Percentiles rank a stretch among this genome's conserved stretches.
Evolutionary conservation across 176 grass and related monocot genomes (phyloP).

Genomic region (Musa acuminata): DNA sequence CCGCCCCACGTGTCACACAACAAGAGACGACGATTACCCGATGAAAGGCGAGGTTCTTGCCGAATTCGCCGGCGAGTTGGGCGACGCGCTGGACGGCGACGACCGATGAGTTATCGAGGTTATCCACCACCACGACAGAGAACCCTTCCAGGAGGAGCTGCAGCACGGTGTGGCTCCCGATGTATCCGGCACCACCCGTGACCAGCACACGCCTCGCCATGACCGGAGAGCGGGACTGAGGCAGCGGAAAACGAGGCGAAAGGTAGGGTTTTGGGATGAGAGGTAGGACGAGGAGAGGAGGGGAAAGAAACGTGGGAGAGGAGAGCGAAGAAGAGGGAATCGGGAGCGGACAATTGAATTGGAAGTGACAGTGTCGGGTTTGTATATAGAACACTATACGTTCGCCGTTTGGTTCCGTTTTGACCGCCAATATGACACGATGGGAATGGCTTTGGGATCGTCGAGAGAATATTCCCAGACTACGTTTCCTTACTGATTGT

Average conservation of each 20-base stretch:
- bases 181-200: slow-evolving; percentile 13
- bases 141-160: slow-evolving; percentile 12
- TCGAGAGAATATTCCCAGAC: too few relatives aligned
- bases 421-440: too few relatives aligned
- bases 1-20: neutral
- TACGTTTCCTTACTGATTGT: too few relatives aligned
- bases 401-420: too few relatives aligned
- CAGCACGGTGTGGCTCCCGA: slow-evolving; percentile 20
- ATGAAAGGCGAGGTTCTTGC: slow-evolving; percentile 8
- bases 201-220: slow-evolving; percentile 6
- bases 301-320: too few relatives aligned
- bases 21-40: neutral
- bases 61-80: slow-evolving; percentile 3
- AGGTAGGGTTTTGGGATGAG: too few relatives aligned
- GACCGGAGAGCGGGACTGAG: neutral
- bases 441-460: too few relatives aligned
- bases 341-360: too few relatives aligned
- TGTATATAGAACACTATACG: too few relatives aligned
- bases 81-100: neutral
- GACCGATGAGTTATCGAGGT: slow-evolving; percentile 7
- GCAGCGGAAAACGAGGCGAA: neutral
- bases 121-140: slow-evolving; percentile 8
- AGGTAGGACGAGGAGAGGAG: too few relatives aligned
- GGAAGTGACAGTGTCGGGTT: too few relatives aligned
- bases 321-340: too few relatives aligned